Evolutionary conservation across 1,139 yeast species (phyloP).

Genomic region (Martiniozyma asiatica): DNA sequence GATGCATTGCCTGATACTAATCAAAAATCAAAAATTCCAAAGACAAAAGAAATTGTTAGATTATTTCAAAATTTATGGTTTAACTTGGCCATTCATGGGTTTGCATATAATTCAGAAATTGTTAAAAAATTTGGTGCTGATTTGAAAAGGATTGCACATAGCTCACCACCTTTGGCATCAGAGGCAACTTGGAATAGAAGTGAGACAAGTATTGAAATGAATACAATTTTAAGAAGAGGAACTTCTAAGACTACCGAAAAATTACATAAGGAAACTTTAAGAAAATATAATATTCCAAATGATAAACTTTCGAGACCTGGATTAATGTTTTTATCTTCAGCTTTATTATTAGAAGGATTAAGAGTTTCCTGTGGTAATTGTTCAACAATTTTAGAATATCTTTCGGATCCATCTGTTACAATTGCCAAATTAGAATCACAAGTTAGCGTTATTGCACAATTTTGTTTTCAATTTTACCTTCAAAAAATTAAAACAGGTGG

Average conservation of each 20-base stretch:
- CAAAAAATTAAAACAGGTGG: conserved; percentile 22
- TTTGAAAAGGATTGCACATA: conserved; percentile 66
- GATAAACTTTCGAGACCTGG: conserved; percentile 61
- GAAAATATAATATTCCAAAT: conserved; percentile 27
- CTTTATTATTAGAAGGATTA: conserved; percentile 65
- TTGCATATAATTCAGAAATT: conserved; percentile 46
- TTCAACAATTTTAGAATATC: conserved; percentile 60
- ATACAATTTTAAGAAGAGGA: conserved; percentile 83
- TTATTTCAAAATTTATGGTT: conserved; percentile 89
- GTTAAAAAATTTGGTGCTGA: conserved; percentile 35
- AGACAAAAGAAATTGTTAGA: conserved; percentile 35
- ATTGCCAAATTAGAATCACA: conserved; percentile 63
- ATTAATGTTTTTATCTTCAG: conserved; percentile 78
- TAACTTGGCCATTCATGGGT: conserved; percentile 88
- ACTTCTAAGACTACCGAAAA: conserved; percentile 74
- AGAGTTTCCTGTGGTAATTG: conserved; percentile 77
- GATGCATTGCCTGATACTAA: conserved; percentile 51
- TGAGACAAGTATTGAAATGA: conserved; percentile 85
- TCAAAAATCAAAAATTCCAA: conserved; percentile 29
- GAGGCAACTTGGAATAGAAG: conserved; percentile 77
- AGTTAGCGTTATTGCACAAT: conserved; percentile 53
- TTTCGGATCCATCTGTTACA: conserved; percentile 74
- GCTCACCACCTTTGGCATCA: conserved; percentile 86
- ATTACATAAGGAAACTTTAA: conserved; percentile 49
- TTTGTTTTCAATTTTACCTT: conserved; percentile 47